Evolutionary conservation across 495 filamentous ascomycete genomes (phyloP).

Genomic region (Copromyces sp.): DNA sequence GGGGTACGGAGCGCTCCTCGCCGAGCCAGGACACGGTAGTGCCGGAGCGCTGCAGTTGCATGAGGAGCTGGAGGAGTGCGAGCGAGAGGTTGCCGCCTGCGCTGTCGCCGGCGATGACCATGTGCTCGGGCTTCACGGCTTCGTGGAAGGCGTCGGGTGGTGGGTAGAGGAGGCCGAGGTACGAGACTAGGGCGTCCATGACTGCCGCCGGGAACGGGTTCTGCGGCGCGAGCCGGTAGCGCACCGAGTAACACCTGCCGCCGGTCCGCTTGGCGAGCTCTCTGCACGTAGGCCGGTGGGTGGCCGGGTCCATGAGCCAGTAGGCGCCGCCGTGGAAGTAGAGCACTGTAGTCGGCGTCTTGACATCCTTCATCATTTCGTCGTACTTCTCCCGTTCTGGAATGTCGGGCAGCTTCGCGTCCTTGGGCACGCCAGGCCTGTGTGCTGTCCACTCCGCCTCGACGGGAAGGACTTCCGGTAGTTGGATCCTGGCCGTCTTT

Average conservation of each 20-base stretch:
- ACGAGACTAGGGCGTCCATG: slow-evolving; percentile 72
- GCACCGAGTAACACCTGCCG: slow-evolving; percentile 60
- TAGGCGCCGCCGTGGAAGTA: slow-evolving; percentile 91
- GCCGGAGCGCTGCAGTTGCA: slow-evolving; percentile 53
- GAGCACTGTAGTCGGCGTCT: slow-evolving; percentile 56
- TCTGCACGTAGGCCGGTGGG: slow-evolving; percentile 41
- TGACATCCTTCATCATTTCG: slow-evolving; percentile 60
- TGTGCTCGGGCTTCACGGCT: slow-evolving; percentile 56
- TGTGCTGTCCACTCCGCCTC: slow-evolving; percentile 86
- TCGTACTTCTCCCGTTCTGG: slow-evolving; percentile 63
- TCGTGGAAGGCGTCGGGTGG: slow-evolving; percentile 62
- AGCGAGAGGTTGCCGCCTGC: slow-evolving; percentile 74
- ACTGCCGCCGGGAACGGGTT: slow-evolving; percentile 73
- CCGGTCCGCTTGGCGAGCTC: slow-evolving; percentile 40
- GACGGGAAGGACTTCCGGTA: slow-evolving; percentile 41
- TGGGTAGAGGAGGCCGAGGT: slow-evolving; percentile 75
- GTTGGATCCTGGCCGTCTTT: slow-evolving; percentile 29
- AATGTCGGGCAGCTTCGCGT: slow-evolving; percentile 44
- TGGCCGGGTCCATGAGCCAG: slow-evolving; percentile 67
- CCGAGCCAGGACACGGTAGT: slow-evolving; percentile 56
- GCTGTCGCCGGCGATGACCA: slow-evolving; percentile 77
- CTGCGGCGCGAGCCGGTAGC: slow-evolving; percentile 85
- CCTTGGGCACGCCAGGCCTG: slow-evolving; percentile 45
- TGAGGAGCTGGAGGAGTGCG: slow-evolving; percentile 60
- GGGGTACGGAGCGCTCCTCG: slow-evolving; percentile 38